A percentile compares a stretch with the other conserved stretches of the same genome.
Evolutionary conservation across 2,329 filamentous ascomycete species (phyloP).

Genomic region (Sarocladium oryzae): DNA sequence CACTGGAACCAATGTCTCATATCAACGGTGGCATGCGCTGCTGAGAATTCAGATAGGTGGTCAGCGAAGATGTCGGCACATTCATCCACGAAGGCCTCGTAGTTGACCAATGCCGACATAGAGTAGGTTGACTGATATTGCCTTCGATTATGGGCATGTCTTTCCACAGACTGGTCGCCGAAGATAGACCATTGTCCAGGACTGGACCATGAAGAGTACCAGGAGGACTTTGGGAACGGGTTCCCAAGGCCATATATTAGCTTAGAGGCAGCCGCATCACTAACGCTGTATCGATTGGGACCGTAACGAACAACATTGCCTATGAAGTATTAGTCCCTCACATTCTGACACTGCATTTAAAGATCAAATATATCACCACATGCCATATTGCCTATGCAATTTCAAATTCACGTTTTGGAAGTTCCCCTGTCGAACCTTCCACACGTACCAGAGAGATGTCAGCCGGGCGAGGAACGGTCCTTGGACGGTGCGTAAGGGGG

Average conservation of each 20-base stretch:
- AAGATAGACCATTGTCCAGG: constrained; percentile 22
- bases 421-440: constrained; percentile 16
- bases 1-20: constrained; percentile 37
- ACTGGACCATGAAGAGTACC: constrained; percentile 23
- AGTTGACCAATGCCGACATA: constrained; percentile 40
- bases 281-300: constrained; percentile 40
- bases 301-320: constrained; percentile 39
- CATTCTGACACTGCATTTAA: too few relatives aligned
- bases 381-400: constrained; percentile 24
- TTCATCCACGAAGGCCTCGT: constrained; percentile 42
- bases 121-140: constrained; percentile 38
- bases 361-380: background rate
- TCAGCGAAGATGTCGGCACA: constrained; percentile 36
- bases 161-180: constrained; percentile 19
- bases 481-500: constrained; percentile 19
- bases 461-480: constrained; percentile 22
- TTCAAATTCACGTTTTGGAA: constrained; percentile 22
- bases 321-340: constrained; percentile 6
- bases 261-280: constrained; percentile 32
- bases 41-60: constrained; percentile 23
- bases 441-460: constrained; percentile 23
- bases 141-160: constrained; percentile 30
- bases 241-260: constrained; percentile 25
- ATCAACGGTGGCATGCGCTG: constrained; percentile 31
- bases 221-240: constrained; percentile 25